Base-by-base conservation (phyloP, 2,329 filamentous ascomycete species). In the Hypoxylon sp. region DNA sequence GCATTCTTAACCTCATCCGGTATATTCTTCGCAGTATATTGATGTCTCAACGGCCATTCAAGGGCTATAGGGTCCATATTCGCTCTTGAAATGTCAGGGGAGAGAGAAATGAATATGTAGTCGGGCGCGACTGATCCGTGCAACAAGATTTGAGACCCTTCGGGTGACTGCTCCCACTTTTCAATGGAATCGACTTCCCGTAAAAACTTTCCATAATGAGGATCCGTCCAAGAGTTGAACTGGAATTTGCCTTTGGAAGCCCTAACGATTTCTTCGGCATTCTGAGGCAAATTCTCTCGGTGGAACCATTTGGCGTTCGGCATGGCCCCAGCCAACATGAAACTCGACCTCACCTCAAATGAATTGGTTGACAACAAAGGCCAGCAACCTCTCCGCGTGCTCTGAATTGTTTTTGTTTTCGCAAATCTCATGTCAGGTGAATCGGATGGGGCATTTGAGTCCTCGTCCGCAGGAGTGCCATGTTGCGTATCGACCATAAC, bases 121-220 rank as follows among this genome's bases (percentile, higher is more conserved):
- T 78, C 74, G 0, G 81, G 79, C 11, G 72, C 76, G 9, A 80
- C 71, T 6, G 72, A 75, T n/a, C 71, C 75, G 9, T 73, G 70
- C 21, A 73, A 69, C 53, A 82, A 73, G 11, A 79, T 52, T 11
- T 74, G 75, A 16, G 67, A 72, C 1, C 79, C 81, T 29, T 75
- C 65, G 6, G 68, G 63, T 2, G 81, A 81, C 53, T 81, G 73
- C 69, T 88, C 86, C 79, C 85, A 83, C 16, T 76, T 76, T 30
- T 79, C 75, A 52, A 82, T 84, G 7, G 78, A 78, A 29, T 80
- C 77, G 16, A 76, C 63, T 23, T 74, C 60, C 39, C 69, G 69
- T 27, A 74, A 25, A 25, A 76, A 75, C 21, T 71, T 67, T 23
- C 71, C 72, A 48, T 75, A 75, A 7, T 29, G 37, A 1, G 70